Base-by-base conservation (phyloP, 2,329 filamentous ascomycete genomes). In the Metarhizium anisopliae region DNA sequence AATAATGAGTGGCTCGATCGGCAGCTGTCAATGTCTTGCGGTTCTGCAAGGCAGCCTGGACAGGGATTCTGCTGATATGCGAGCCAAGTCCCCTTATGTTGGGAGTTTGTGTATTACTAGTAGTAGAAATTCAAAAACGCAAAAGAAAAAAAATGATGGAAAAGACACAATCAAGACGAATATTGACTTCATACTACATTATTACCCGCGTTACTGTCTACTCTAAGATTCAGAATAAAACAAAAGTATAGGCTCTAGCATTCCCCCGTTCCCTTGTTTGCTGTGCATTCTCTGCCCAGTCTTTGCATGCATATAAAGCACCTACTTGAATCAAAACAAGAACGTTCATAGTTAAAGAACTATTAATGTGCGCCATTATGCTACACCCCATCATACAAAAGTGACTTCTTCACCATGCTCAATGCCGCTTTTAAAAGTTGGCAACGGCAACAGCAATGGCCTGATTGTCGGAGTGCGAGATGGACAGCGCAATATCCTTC, bases 391-490 rank as follows among this genome's bases (percentile, higher is more conserved):
- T 54, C 20, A 35, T 59, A 62, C 59, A 53, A 59, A 62, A 55
- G 60, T 51, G 18, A 45, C 56, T 20, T 30, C 25, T 25, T 50
- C 47, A 40, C 53, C 57, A 35, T 51, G 47, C 55, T 56, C 54
- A 54, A 36, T 20, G 42, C 25, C 38, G 56, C 25, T 52, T 58
- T 70, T 82, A 91, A 67, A 94, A 88, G 55, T 84, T 86, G 55
- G 91, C 87, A 58, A 95, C 87, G 2, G 95, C 94, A 66, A 99
- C 89, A 50, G 94, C 93, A 66, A 97, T 92, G 59, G 94, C 92
- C 74, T 99, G 94, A 57, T 81, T 86, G 64, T 97, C 93, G 43
- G 89, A 94, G 74, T 99, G 95, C 64, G 93, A 96, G 68, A 99
- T 96, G 68, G 91, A 96, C 63, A 99, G 88, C 61, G 81, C 93